These are phyloP conservation scores for Syzygium grande DNA, from an alignment of 345 rosid species.

Conservation along the genomic window DNA sequence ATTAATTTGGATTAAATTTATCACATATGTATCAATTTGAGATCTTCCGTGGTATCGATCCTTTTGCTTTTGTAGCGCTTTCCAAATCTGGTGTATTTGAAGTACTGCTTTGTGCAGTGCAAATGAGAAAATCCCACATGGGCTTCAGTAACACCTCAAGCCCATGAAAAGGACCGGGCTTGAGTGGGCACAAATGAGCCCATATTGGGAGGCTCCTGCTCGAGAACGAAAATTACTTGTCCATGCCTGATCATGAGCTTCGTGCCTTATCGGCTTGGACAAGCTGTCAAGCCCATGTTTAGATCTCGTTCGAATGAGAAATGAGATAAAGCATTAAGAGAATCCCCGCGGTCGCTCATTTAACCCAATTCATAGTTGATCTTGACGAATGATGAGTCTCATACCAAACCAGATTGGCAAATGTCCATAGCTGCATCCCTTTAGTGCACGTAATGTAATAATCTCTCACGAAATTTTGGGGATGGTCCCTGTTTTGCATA, in stretches of 20 bases:
- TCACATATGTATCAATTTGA: too few relatives aligned
- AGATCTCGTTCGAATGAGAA: too few relatives aligned
- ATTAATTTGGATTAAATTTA: too few relatives aligned
- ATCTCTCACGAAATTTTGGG: not conserved
- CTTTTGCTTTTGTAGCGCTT: too few relatives aligned
- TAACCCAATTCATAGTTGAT: not conserved
- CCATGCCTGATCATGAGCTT: not conserved
- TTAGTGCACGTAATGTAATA: not conserved
- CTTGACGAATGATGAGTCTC: too few relatives aligned
- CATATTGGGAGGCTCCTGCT: not conserved
- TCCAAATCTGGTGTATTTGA: too few relatives aligned
- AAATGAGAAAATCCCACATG: too few relatives aligned
- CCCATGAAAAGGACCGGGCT: not conserved
- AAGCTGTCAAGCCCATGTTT: too few relatives aligned
- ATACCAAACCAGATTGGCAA: too few relatives aligned
- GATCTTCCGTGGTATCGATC: too few relatives aligned
- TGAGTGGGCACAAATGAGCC: not conserved
- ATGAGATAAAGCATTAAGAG: too few relatives aligned
- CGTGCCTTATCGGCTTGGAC: too few relatives aligned
- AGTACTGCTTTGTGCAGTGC: not conserved
- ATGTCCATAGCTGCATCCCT: not conserved
- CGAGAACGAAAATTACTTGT: not conserved
- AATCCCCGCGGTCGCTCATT: not conserved
- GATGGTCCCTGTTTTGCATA: not conserved
- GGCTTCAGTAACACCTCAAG: not conserved